These are phyloP conservation scores for Plasmodium sp. DNA, from an alignment of 169 alveolate genomes.

Conservation along the genomic window DNA sequence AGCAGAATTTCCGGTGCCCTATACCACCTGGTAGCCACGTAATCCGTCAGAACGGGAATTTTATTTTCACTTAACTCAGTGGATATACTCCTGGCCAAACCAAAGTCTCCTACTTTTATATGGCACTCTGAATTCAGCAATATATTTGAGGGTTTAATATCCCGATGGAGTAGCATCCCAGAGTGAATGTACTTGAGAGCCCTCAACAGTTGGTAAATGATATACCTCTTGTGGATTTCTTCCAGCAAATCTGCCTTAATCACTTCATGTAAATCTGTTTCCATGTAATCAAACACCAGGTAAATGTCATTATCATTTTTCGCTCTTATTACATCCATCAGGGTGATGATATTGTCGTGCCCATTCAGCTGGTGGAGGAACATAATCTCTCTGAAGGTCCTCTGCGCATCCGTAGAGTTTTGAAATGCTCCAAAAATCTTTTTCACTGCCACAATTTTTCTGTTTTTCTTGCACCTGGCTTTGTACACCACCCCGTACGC, in stretches of 20 bases:
- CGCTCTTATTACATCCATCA: constrained; percentile 95
- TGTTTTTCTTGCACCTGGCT: constrained; percentile 95
- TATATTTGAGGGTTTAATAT: constrained; percentile 98
- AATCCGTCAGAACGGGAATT: constrained; percentile 95
- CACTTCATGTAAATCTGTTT: constrained; percentile 98
- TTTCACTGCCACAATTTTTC: constrained; percentile 98
- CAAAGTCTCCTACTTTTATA: constrained; percentile 98
- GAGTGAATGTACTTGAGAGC: constrained; percentile 95
- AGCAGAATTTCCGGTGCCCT: constrained; percentile 98
- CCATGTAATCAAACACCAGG: constrained; percentile 98
- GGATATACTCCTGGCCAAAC: constrained; percentile 94
- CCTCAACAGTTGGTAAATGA: constrained; percentile 93
- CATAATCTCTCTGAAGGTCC: constrained; percentile 99
- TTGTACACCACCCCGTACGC: constrained; percentile 99
- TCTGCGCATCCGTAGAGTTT: constrained; percentile 99
- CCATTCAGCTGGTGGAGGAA: constrained; percentile 94
- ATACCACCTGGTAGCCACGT: constrained; percentile 99
- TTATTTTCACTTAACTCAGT: constrained; percentile 83
- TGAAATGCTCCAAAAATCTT: constrained; percentile 99
- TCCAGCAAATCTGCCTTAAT: constrained; percentile 98
- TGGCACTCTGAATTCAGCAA: constrained; percentile 97
- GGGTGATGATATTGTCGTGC: constrained; percentile 95
- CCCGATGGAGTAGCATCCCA: constrained; percentile 98
- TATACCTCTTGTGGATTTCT: constrained; percentile 95
- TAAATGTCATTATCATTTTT: constrained; percentile 98